phyloP scores from a whole-genome alignment of 305 asterid genomes.

The Salvia sclarea region DNA sequence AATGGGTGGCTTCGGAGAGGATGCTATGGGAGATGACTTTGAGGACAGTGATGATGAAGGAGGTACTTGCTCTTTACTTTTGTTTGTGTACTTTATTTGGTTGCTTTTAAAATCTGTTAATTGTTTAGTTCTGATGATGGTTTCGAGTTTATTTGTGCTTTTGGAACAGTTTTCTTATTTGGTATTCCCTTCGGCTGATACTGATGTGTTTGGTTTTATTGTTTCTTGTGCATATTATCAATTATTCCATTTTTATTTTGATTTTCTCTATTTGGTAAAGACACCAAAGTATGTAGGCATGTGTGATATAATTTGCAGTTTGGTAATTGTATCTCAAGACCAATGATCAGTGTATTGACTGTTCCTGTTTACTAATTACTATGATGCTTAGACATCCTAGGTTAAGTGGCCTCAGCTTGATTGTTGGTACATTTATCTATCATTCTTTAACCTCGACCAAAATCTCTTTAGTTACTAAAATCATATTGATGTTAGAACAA shows the following conservation, averaged over 20 bases:
- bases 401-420: background rate
- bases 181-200: background rate
- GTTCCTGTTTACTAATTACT: background rate
- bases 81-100: background rate
- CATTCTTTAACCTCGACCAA: too few species aligned
- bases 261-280: background rate
- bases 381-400: background rate
- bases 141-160: background rate
- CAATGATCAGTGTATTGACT: too few species aligned
- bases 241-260: background rate
- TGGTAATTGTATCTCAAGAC: background rate
- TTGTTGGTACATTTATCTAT: background rate
- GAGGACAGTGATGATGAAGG: constrained; percentile 93
- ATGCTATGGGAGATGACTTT: constrained; percentile 58
- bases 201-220: background rate
- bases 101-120: background rate
- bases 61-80: constrained; percentile 46
- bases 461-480: background rate
- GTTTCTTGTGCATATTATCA: background rate
- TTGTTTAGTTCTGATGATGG: background rate
- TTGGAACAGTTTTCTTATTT: background rate
- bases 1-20: constrained; percentile 53
- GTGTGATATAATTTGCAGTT: background rate
- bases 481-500: background rate
- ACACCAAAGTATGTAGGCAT: background rate